Base-by-base conservation (phyloP, 2,329 filamentous ascomycete genomes). In the Paraphoma sp. region DNA sequence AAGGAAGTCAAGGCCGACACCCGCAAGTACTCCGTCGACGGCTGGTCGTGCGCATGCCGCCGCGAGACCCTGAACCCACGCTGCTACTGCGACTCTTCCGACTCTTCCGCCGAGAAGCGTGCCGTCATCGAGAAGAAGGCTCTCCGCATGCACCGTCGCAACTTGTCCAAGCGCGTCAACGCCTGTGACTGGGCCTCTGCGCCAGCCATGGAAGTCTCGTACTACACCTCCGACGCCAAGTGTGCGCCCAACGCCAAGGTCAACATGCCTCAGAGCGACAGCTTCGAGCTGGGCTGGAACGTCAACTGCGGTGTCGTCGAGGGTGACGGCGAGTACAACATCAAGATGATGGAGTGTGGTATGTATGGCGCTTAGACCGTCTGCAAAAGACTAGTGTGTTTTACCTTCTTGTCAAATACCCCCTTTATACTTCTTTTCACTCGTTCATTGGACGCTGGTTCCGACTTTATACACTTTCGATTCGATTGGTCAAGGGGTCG, bases 281-380 rank as follows among this genome's bases (percentile, higher is more conserved):
- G 45, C 28, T 70, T 70, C 36, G 81, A 83, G 64, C 67, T 82
- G 11, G 79, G 79, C 3, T 77, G 77, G 41, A 76, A 80, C 50
- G 65, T 68, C 16, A 54, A 53, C 28, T 70, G 67, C 36, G 67
- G 67, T 56, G 75, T 82, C 14, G 73, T 80, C 3, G 49, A 66
- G 16, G 80, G 80, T 8, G 79, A 81, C 64, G 79, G 78, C 18
- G 75, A 71, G 50, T 82, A 82, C 62, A 67, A 75, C n/a, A 70
- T 83, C 28, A 71, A 74, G 53, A 58, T 74, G 30, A 79, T 80
- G 17, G 63, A 49, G 44, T 74, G 72, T 53, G 67, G 63, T 47
- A 62, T 71, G 69, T 70, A 65, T 29, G 59, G 58, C 45, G 47
- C 23, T 16, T 49, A 31, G 16, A 16, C 38, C 38, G 14, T 12